phyloP scores from a whole-genome alignment of 2,329 filamentous ascomycete genomes.

The Monosporascus sp. region DNA sequence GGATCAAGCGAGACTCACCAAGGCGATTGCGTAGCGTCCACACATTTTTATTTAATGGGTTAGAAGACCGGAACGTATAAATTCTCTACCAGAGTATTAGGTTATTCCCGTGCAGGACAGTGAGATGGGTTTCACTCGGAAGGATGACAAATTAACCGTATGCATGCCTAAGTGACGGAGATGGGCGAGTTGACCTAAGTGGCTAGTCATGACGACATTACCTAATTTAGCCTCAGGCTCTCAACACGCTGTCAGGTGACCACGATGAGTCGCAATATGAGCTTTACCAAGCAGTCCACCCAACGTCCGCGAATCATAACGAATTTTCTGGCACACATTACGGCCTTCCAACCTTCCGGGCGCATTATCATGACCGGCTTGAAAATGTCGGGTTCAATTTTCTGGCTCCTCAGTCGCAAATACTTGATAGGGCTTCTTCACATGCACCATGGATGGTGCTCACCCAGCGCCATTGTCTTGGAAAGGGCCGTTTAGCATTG shows the following conservation, averaged over 20 bases:
- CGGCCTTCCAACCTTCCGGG: too few species aligned
- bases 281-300: not conserved
- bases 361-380: too few species aligned
- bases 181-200: not conserved
- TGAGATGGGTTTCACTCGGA: too few species aligned
- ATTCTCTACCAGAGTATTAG: too few species aligned
- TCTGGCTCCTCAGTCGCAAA: not conserved
- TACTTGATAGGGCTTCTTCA: too few species aligned
- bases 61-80: too few species aligned
- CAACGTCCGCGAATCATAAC: too few species aligned
- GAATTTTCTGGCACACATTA: too few species aligned
- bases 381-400: too few species aligned
- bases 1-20: constrained; percentile 39
- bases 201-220: not conserved
- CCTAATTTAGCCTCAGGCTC: not conserved
- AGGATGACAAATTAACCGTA: too few species aligned
- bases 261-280: not conserved
- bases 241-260: constrained; percentile 3
- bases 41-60: constrained; percentile 45
- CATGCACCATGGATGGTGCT: not conserved
- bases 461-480: not conserved
- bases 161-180: too few species aligned
- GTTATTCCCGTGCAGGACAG: too few species aligned
- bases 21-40: constrained; percentile 59
- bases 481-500: constrained; percentile 6